phyloP scores from a whole-genome alignment of 495 filamentous ascomycete species.

The Xylaria bambusicola region DNA sequence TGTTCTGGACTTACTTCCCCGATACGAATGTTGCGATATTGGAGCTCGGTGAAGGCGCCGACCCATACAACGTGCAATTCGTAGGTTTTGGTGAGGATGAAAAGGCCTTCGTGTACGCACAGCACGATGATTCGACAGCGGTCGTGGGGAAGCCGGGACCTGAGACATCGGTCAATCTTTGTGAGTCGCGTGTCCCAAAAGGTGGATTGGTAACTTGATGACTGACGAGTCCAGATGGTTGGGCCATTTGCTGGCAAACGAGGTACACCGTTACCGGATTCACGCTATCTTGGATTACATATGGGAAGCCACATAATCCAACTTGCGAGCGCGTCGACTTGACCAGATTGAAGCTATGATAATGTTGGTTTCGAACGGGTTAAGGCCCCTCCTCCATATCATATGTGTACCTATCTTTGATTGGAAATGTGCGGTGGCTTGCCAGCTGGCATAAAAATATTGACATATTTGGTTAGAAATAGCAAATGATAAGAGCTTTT shows the following conservation, averaged over 20 bases:
- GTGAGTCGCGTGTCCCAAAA: slow-evolving; percentile 7
- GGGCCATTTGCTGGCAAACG: slow-evolving; percentile 12
- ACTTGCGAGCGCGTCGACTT: slow-evolving; percentile 14
- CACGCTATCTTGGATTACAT: slow-evolving; percentile 16
- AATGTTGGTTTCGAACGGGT: slow-evolving; percentile 1
- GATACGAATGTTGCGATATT: no score
- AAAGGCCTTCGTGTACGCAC: not conserved
- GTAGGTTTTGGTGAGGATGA: no score
- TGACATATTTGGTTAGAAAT: no score
- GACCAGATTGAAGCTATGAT: slow-evolving; percentile 6
- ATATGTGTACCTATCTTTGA: no score
- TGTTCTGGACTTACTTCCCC: no score
- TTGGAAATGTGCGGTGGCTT: no score
- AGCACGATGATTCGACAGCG: slow-evolving; percentile 9
- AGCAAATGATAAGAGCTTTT: no score
- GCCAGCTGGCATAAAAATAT: no score
- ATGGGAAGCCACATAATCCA: slow-evolving; percentile 11
- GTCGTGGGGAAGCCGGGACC: not conserved
- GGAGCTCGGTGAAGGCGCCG: no score
- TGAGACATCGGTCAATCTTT: not conserved
- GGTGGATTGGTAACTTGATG: not conserved
- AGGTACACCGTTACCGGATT: slow-evolving; percentile 11
- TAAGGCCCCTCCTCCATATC: not conserved
- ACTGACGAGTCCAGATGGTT: slow-evolving; percentile 12
- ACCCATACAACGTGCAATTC: no score